Evolutionary conservation across 176 grass and related monocot species (phyloP).

Genomic region (Musa troglodytarum): DNA sequence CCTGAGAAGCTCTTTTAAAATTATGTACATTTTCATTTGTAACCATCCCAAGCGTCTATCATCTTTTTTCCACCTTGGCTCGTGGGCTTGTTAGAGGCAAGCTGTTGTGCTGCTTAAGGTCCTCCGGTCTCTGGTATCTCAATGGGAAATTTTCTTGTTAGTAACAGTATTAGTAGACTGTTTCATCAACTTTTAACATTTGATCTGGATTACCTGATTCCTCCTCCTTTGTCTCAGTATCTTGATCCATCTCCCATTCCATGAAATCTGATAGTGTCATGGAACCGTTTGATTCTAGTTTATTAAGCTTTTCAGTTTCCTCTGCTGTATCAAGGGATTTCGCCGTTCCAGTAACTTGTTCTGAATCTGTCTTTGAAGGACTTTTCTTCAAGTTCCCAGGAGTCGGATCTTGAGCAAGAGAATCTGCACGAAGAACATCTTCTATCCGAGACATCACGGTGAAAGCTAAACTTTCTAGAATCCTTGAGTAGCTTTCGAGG

Average conservation of each 20-base stretch:
- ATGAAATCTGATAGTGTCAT: conserved; percentile 80
- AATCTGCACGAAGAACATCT: conserved; percentile 70
- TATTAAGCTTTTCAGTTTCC: conserved; percentile 21
- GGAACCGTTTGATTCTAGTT: conserved; percentile 19
- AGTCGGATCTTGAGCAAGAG: conserved; percentile 29
- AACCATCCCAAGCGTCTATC: not conserved
- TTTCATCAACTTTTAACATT: conserved; percentile 30
- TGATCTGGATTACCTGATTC: conserved; percentile 25
- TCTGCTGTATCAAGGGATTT: not conserved
- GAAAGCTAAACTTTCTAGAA: conserved; percentile 87
- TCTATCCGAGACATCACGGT: conserved; percentile 81
- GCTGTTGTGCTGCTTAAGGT: conserved; percentile 18
- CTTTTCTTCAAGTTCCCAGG: conserved; percentile 22
- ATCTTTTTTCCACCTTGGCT: not conserved
- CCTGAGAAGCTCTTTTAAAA: not conserved
- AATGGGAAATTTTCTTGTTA: conserved; percentile 49
- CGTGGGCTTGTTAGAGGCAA: not conserved
- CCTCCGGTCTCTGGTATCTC: conserved; percentile 53
- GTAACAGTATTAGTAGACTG: conserved; percentile 50
- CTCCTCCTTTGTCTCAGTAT: conserved; percentile 22
- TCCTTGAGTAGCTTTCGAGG: conserved; percentile 84
- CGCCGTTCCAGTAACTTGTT: not conserved
- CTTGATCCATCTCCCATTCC: conserved; percentile 50
- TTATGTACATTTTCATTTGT: not conserved
- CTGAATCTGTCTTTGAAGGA: not conserved